Evolutionary conservation across 768 basidiomycete genomes (phyloP).

Genomic region (Fistulinella prunicolor): DNA sequence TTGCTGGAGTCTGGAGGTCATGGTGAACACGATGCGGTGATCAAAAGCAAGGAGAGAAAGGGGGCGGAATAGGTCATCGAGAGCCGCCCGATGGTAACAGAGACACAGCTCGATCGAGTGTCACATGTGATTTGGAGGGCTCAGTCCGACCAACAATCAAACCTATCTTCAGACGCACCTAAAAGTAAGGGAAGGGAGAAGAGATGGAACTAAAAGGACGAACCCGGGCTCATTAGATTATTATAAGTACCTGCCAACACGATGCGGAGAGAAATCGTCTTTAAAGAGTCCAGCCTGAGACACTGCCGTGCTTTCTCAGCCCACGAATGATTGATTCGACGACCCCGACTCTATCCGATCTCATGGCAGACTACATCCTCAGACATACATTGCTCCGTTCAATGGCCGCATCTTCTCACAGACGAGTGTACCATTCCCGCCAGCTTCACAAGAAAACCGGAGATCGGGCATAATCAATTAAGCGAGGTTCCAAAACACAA

Average conservation of each 20-base stretch:
- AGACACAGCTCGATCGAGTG: not conserved
- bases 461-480: conserved; percentile 8
- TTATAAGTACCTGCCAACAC: no score
- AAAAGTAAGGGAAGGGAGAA: not conserved
- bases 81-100: not conserved
- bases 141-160: no score
- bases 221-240: not conserved
- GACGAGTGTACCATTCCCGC: not conserved
- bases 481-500: conserved; percentile 16
- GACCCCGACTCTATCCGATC: conserved; percentile 10
- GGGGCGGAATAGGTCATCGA: no score
- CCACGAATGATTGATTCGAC: not conserved
- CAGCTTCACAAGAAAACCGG: no score
- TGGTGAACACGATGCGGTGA: conserved; percentile 22
- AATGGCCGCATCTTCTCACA: not conserved
- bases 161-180: conserved; percentile 7
- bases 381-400: not conserved
- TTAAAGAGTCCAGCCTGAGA: no score
- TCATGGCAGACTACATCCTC: no score
- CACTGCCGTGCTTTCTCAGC: no score
- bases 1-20: conserved; percentile 61
- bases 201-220: not conserved
- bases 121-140: conserved; percentile 25
- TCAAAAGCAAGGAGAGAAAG: not conserved
- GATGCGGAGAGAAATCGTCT: not conserved